Evolutionary conservation across 352 stramenopile genomes (phyloP), one percentile per base, ranked within the genome.

Genomic region (Phytophthora pinifolia): DNA sequence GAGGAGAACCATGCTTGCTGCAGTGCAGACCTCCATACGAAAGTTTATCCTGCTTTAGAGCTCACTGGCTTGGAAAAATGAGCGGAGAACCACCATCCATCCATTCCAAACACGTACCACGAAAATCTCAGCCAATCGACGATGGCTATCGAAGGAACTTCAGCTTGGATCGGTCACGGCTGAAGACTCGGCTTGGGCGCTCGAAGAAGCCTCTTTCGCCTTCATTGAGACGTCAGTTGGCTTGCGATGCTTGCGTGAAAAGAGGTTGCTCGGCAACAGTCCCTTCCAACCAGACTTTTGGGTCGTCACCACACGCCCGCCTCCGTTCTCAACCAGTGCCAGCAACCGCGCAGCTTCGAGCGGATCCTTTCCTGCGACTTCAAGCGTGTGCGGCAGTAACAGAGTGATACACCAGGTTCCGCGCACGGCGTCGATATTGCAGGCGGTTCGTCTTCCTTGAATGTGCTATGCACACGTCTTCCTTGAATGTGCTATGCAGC

Each of bases 331-430:
- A 31, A 71, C 62, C n/a, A 71, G 33, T 3, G 74, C 63, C 30
- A 92, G 65, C 54, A 89, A 56, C 42, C 80, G 80, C 8, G 79
- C 82, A 9, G 79, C 82, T 46, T 85, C 75, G 1, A 87, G 45
- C 17, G 72, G 79, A 18, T 89, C 77, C 17, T 74, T 46, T 33
- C 72, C 65, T 20, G 73, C 64, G n/a, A 79, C 49, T 42, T 86
- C 79, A 12, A 92, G 72, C 37, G 79, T 77, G 38, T 83, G 72
- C 46, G 89, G 81, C 7, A 77, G 68, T 20, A 76, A 12, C 79
- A 90, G 37, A 83, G 87, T 0, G 66, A 63, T 17, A 57, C 38
- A 57, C 59, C 39, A 62, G 57, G 32, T 54, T 52, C 42, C 86
- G 52, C 18, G 64, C 67, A 6, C 55, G 50, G 1, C 37, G 39